phyloP scores from a whole-genome alignment of 306 rosid genomes.

The Leucaena leucocephala region DNA sequence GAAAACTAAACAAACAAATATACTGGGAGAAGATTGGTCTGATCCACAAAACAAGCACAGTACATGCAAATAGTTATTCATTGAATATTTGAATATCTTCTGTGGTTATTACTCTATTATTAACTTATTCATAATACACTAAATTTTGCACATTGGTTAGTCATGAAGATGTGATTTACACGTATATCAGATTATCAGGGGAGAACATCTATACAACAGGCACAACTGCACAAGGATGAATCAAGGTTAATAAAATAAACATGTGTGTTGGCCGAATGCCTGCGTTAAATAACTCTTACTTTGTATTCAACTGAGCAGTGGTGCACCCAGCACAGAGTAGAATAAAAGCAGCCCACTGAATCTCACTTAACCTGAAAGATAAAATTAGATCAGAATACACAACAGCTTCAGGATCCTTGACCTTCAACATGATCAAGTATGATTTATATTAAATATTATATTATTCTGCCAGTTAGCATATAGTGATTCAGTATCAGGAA shows the following conservation, averaged over 20 bases:
- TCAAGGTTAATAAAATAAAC: conserved; percentile 29
- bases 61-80: conserved; percentile 10
- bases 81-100: conserved; percentile 2
- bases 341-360: conserved; percentile 98
- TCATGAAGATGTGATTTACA: conserved; percentile 13
- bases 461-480: conserved; percentile 13
- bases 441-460: neutral
- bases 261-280: conserved; percentile 24
- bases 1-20: conserved; percentile 14
- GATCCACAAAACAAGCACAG: conserved; percentile 13
- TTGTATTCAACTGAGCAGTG: conserved; percentile 86
- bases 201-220: conserved; percentile 29
- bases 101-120: conserved; percentile 20
- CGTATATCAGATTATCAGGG: conserved; percentile 5
- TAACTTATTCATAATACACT: neutral
- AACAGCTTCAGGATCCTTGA: conserved; percentile 27
- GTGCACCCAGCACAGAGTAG: conserved; percentile 94
- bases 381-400: conserved; percentile 32
- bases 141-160: conserved; percentile 6
- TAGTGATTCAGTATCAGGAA: conserved; percentile 1
- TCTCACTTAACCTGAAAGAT: conserved; percentile 83
- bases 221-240: conserved; percentile 19
- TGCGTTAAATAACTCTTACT: conserved; percentile 44
- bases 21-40: neutral
- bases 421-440: neutral